Evolutionary conservation across 805 yeast genomes (phyloP), one percentile per base, ranked within the genome.

Genomic region (Lipomyces sp.): DNA sequence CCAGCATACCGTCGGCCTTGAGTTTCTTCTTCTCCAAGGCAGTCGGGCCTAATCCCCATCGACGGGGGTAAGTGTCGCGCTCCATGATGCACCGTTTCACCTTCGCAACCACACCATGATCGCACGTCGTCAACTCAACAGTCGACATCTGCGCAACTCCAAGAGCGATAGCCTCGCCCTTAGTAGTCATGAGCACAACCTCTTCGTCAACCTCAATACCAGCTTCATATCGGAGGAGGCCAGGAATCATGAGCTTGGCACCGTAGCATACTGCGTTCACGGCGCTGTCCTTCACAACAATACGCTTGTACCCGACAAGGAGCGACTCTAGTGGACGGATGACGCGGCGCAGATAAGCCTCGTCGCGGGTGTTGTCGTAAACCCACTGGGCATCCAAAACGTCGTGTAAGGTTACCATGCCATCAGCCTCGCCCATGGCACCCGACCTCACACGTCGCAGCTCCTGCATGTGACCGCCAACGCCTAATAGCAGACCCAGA

Each of bases 401-500:
- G 74, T 93, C 98, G 74, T 93, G 98, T 67, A 93, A 78, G 56
- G 98, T 90, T 53, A 93, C 96, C 76, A 93, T 74, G 71, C 84
- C 83, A 68, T 93, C 97, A 64, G 76, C 78, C 74, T 93, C 98
- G 65, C 83, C 77, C 68, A 93, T 69, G 52, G 98, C 97, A 70
- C 98, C 98, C 43, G 96, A 86, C 75, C 98, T 83, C 58, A 93
- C 98, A 79, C 98, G 90, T 76, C 98, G 88, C 65, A 93, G 83
- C 75, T 93, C 98, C 80, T 93, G 98, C 98, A 93, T 93, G 76
- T 93, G 98, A 63, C 98, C 98, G 71, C 98, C 98, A 62, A 89
- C 97, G 65, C 98, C 97, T 61, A 93, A 78, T 54, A 93, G 78
- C 96, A 93, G 90, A 75, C 98, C 98, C 66, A 93, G 76, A 73